Evolutionary conservation across 495 filamentous ascomycete species (phyloP).

Genomic region (Lasiosphaeris hirsuta): DNA sequence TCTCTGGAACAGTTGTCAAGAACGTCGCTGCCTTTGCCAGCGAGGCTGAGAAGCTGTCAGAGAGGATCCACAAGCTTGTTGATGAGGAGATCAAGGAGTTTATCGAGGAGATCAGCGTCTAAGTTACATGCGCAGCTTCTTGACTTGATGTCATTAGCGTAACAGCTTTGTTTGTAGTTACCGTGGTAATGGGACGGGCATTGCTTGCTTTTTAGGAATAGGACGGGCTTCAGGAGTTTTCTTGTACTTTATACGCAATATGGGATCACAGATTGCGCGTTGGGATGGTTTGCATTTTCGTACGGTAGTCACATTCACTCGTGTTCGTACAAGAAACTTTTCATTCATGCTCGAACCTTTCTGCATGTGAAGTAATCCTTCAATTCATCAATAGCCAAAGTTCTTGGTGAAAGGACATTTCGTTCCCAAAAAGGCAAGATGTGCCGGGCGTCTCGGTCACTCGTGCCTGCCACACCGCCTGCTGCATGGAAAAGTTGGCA

Average conservation of each 20-base stretch:
- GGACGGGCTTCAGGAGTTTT: conserved; percentile 25
- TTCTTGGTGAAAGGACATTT: no score
- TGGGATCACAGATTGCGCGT: conserved; percentile 19
- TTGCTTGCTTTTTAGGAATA: conserved; percentile 25
- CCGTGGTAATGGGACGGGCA: conserved; percentile 20
- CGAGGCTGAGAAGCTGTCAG: conserved; percentile 47
- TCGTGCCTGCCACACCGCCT: no score
- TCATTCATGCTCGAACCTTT: not conserved
- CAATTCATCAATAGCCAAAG: no score
- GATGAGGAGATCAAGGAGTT: conserved; percentile 67
- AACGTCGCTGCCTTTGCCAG: conserved; percentile 40
- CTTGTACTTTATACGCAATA: conserved; percentile 42
- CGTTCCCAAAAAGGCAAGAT: not conserved
- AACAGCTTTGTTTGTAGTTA: conserved; percentile 10
- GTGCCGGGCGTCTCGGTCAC: not conserved
- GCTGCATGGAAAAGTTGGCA: no score
- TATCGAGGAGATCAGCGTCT: conserved; percentile 56
- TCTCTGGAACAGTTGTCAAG: conserved; percentile 53
- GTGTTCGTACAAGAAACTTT: conserved; percentile 14
- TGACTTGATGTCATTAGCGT: conserved; percentile 16
- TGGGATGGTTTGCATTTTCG: conserved; percentile 24
- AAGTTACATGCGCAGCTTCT: conserved; percentile 18
- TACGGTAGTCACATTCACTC: conserved; percentile 15
- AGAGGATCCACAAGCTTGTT: conserved; percentile 54
- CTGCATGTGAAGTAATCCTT: not conserved